A percentile compares a stretch with the other conserved stretches of the same genome.
Conservation (phyloP, 495 filamentous ascomycete species). For the Penicillium samsonianum region DNA sequence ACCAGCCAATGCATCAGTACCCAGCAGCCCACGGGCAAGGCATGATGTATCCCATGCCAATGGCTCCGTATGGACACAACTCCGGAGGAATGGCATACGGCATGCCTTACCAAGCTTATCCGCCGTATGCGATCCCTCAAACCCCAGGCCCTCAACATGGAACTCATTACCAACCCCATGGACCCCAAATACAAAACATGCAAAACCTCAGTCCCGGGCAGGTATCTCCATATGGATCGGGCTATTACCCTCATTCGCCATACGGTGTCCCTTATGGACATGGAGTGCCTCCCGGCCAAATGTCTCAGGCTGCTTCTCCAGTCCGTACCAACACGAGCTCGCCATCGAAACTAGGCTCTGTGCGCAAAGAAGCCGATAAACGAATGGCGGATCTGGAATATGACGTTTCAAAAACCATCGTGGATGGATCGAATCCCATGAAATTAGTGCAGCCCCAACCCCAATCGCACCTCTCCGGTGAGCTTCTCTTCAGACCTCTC, state of each 20-base stretch:
- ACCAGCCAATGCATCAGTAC: constrained; percentile 39
- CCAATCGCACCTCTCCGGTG: constrained; percentile 29
- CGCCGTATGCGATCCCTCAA: constrained; percentile 33
- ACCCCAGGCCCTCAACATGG: constrained; percentile 32
- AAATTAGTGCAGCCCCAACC: constrained; percentile 19
- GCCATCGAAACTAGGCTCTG: neutral
- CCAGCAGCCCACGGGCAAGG: constrained; percentile 29
- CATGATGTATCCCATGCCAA: constrained; percentile 40
- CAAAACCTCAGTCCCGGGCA: constrained; percentile 27
- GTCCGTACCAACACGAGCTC: constrained; percentile 7
- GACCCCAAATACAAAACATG: constrained; percentile 22
- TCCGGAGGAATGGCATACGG: constrained; percentile 30
- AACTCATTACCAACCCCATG: constrained; percentile 33
- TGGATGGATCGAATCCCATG: constrained; percentile 46
- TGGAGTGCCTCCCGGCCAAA: constrained; percentile 13
- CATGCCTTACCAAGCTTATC: constrained; percentile 33
- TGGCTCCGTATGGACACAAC: constrained; percentile 40
- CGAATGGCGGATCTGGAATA: constrained; percentile 25
- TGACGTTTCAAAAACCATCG: constrained; percentile 47
- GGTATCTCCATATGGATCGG: constrained; percentile 25
- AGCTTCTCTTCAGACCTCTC: constrained; percentile 10
- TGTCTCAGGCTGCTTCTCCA: constrained; percentile 14
- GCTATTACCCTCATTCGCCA: constrained; percentile 31
- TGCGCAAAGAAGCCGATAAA: constrained; percentile 26
- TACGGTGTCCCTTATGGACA: constrained; percentile 27